phyloP scores from a whole-genome alignment of 805 yeast species.

The Kuraishia ogatae region DNA sequence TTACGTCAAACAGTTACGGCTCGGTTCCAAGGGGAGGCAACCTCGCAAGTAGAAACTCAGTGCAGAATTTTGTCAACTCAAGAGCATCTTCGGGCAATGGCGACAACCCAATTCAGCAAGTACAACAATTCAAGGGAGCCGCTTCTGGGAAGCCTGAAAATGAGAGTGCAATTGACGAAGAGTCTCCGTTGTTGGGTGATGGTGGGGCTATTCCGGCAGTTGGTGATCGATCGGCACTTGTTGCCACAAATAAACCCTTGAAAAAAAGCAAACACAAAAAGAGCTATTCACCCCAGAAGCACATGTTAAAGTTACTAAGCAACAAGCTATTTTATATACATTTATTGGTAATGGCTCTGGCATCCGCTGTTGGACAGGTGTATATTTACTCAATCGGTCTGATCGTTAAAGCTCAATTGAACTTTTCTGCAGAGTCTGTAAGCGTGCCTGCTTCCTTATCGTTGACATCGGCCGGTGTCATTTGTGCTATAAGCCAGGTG shows the following conservation, averaged over 20 bases:
- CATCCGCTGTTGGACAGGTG: conserved; percentile 61
- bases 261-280: background rate
- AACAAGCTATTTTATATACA: conserved; percentile 37
- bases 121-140: conserved; percentile 6
- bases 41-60: background rate
- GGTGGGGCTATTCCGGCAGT: background rate
- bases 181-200: background rate
- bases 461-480: background rate
- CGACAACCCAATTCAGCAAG: background rate
- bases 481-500: background rate
- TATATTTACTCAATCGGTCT: conserved; percentile 71
- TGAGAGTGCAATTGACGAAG: conserved; percentile 2
- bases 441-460: background rate
- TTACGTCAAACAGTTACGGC: background rate
- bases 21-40: background rate
- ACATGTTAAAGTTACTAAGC: conserved; percentile 16
- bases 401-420: conserved; percentile 42
- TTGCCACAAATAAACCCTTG: background rate
- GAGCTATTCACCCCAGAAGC: conserved; percentile 12
- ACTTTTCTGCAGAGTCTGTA: background rate
- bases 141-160: conserved; percentile 1
- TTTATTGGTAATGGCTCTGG: conserved; percentile 43
- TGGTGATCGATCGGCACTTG: background rate
- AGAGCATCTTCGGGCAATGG: conserved; percentile 4
- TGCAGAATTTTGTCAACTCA: conserved; percentile 3